phyloP scores from a whole-genome alignment of 768 basidiomycete species.

The Ramaria rubella region DNA sequence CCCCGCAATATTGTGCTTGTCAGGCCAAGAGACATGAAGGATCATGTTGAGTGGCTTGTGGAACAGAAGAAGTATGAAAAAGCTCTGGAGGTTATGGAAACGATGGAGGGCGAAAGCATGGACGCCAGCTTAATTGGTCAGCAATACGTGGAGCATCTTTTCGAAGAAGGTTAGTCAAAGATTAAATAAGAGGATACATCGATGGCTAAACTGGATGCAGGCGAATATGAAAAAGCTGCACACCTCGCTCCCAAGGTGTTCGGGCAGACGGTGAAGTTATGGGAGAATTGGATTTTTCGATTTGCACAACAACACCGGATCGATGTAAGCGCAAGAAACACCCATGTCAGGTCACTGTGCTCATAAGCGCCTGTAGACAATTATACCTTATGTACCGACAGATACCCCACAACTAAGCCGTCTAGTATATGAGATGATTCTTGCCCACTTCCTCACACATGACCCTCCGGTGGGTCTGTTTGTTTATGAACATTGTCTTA shows the following conservation, averaged over 20 bases:
- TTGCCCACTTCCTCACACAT: constrained; percentile 76
- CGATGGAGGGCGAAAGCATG: constrained; percentile 44
- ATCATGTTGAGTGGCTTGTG: constrained; percentile 90
- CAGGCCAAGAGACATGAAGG: constrained; percentile 78
- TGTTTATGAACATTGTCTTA: neutral
- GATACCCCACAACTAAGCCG: constrained; percentile 72
- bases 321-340: constrained; percentile 44
- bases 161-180: constrained; percentile 54
- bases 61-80: constrained; percentile 84
- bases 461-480: constrained; percentile 54
- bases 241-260: constrained; percentile 80
- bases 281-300: constrained; percentile 94
- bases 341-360: neutral
- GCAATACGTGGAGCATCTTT: constrained; percentile 80
- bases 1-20: constrained; percentile 85
- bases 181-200: neutral
- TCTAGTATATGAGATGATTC: constrained; percentile 91
- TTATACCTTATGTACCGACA: constrained; percentile 87
- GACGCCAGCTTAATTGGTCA: constrained; percentile 69
- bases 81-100: constrained; percentile 76
- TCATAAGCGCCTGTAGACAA: constrained; percentile 43
- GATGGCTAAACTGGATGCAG: constrained; percentile 25
- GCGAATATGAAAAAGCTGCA: constrained; percentile 73
- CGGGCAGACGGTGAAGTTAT: constrained; percentile 67
- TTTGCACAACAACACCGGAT: constrained; percentile 80